A percentile compares a stretch with the other conserved stretches of the same genome.
Evolutionary conservation across 108 stramenopile species (phyloP).

Genomic region (Cafeteria roenbergensis): DNA sequence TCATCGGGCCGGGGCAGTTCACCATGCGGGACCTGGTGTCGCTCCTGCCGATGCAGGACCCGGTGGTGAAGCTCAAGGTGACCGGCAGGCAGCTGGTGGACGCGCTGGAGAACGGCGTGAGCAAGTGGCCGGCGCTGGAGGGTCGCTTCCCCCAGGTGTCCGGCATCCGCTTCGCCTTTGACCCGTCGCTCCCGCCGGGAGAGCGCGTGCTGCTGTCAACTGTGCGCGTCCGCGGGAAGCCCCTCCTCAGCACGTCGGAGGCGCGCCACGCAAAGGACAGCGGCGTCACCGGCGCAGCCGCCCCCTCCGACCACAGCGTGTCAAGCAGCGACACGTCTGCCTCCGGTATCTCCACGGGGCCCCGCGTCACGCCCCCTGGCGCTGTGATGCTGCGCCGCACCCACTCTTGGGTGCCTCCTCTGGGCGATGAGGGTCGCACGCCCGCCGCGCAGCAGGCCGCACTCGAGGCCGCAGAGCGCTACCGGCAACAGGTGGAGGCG

Average conservation of each 20-base stretch:
- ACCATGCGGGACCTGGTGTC: constrained; percentile 17
- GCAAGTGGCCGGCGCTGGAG: constrained; percentile 37
- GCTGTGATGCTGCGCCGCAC: no score
- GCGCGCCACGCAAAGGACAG: not conserved
- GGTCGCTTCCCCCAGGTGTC: constrained; percentile 43
- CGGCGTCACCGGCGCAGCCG: not conserved
- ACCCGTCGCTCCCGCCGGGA: constrained; percentile 22
- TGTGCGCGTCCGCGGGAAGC: constrained; percentile 2
- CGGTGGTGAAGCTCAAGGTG: constrained; percentile 25
- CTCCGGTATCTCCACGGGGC: no score
- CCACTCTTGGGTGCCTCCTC: no score
- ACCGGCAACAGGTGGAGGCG: no score
- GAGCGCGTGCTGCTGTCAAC: constrained; percentile 20
- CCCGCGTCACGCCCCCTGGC: no score
- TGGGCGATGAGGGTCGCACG: no score
- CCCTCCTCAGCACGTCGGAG: not conserved
- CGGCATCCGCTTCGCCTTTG: constrained; percentile 38
- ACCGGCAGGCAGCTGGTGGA: constrained; percentile 28
- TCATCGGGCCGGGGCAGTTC: constrained; percentile 14
- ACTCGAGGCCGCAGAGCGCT: no score
- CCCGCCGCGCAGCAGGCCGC: no score
- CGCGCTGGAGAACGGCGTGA: constrained; percentile 49
- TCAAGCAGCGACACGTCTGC: no score
- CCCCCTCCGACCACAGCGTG: constrained; percentile 30
- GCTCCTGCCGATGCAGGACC: constrained; percentile 28